A percentile compares a stretch with the other conserved stretches of the same genome.
Evolutionary conservation across 1,284 basidiomycete species (phyloP).

Genomic region (Leccinum variabile): DNA sequence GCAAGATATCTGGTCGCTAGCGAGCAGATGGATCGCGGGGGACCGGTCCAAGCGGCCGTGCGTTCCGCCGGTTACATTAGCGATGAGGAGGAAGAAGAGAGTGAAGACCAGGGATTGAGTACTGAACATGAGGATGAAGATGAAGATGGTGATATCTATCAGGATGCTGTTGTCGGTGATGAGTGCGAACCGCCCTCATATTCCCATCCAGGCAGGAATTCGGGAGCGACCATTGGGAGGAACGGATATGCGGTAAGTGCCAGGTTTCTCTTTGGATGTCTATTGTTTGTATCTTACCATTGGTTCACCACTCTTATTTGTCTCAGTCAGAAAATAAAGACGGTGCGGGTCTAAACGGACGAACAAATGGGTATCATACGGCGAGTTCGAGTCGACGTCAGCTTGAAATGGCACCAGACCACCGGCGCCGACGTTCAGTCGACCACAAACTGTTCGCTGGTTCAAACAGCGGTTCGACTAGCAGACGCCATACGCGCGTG

Average conservation of each 20-base stretch:
- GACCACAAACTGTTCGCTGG: slow-evolving; percentile 21
- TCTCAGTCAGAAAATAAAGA: slow-evolving; percentile 42
- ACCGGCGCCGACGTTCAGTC: slow-evolving; percentile 39
- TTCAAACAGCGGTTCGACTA: slow-evolving; percentile 24
- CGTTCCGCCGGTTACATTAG: slow-evolving; percentile 83
- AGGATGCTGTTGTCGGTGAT: slow-evolving; percentile 40
- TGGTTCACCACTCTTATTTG: slow-evolving; percentile 28
- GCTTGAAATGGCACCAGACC: slow-evolving; percentile 72
- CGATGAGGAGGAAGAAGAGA: slow-evolving; percentile 53
- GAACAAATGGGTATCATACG: slow-evolving; percentile 40
- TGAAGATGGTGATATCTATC: slow-evolving; percentile 43
- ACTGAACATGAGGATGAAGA: slow-evolving; percentile 74
- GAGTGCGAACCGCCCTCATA: slow-evolving; percentile 55
- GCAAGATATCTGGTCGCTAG: slow-evolving; percentile 94
- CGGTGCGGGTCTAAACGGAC: slow-evolving; percentile 14
- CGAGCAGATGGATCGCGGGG: slow-evolving; percentile 91
- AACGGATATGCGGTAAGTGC: slow-evolving; percentile 74
- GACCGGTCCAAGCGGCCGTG: slow-evolving; percentile 92
- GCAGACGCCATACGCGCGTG: slow-evolving; percentile 14
- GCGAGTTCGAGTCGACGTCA: slow-evolving; percentile 52
- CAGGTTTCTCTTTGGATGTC: neutral
- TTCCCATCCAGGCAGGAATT: slow-evolving; percentile 39
- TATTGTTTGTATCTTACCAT: neutral
- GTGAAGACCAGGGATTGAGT: slow-evolving; percentile 66
- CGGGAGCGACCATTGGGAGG: slow-evolving; percentile 53